These are phyloP conservation scores for Eremothecium sinecaudum DNA, from an alignment of 1,139 yeast species.

Conservation along the genomic window DNA sequence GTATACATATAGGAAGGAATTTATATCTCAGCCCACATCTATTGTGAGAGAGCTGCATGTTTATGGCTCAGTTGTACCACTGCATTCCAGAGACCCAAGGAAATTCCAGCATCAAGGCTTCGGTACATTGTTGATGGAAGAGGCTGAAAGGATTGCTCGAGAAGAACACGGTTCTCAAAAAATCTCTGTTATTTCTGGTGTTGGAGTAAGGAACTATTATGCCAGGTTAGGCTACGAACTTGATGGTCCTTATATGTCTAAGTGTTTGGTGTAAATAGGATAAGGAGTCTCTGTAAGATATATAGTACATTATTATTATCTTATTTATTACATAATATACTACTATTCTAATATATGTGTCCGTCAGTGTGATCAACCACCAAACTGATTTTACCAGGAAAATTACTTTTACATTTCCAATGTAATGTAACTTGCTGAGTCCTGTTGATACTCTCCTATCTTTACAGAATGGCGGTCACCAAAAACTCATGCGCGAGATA, in stretches of 20 bases:
- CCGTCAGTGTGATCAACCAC: no score
- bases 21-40: conserved; percentile 75
- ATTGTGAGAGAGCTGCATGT: conserved; percentile 94
- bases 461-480: no score
- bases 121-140: conserved; percentile 95
- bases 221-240: conserved; percentile 82
- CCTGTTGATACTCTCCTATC: no score
- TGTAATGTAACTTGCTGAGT: no score
- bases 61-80: conserved; percentile 93
- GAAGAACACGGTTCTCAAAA: conserved; percentile 92
- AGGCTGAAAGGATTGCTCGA: conserved; percentile 89
- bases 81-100: conserved; percentile 95
- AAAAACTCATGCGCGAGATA: no score
- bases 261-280: conserved; percentile 27
- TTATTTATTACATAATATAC: no score
- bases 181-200: conserved; percentile 92
- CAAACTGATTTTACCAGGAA: no score
- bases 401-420: no score
- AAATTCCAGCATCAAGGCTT: conserved; percentile 99
- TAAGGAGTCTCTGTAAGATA: conserved; percentile 6
- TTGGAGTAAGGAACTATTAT: conserved; percentile 93
- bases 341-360: no score
- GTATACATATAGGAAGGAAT: conserved; percentile 84
- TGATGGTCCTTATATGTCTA: conserved; percentile 97
- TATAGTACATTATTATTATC: conserved; percentile 1